phyloP scores from a whole-genome alignment of 1,284 basidiomycete species.

The Malassezia dermatis region DNA sequence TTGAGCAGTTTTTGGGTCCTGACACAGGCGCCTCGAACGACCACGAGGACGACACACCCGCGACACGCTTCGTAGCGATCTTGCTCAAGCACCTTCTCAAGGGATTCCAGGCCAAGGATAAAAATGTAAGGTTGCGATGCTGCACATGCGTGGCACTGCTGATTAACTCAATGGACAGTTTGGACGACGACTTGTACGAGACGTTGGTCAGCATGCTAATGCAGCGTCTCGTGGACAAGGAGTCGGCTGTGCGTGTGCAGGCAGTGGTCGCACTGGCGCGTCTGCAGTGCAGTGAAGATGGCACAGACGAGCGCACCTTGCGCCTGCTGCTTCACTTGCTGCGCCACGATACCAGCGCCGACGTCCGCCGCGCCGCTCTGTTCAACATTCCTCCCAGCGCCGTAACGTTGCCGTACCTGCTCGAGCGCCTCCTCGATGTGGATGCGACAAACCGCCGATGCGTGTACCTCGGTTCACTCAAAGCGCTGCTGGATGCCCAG shows the following conservation, averaged over 20 bases:
- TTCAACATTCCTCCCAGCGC: conserved; percentile 66
- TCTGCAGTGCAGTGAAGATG: conserved; percentile 57
- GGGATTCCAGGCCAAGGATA: conserved; percentile 81
- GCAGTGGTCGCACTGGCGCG: conserved; percentile 76
- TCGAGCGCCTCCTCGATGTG: conserved; percentile 72
- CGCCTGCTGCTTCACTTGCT: conserved; percentile 63
- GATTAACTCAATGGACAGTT: conserved; percentile 24
- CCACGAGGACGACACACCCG: conserved; percentile 60
- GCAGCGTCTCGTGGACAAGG: conserved; percentile 76
- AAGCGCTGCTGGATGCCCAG: conserved; percentile 21
- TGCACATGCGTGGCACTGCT: conserved; percentile 58
- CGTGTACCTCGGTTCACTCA: conserved; percentile 57
- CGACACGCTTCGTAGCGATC: conserved; percentile 61
- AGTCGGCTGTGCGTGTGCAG: conserved; percentile 68
- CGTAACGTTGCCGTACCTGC: conserved; percentile 56
- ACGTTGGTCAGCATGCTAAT: conserved; percentile 61
- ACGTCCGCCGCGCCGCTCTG: conserved; percentile 78
- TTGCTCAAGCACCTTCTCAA: conserved; percentile 68
- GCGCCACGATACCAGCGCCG: conserved; percentile 57
- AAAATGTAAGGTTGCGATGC: conserved; percentile 70
- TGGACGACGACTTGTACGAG: conserved; percentile 63
- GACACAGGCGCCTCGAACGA: conserved; percentile 51
- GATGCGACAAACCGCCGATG: conserved; percentile 72
- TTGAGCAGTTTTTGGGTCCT: conserved; percentile 43
- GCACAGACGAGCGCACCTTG: conserved; percentile 54